Percentiles rank a stretch among this genome's conserved stretches.
Evolutionary conservation across 805 yeast species (phyloP).

Genomic region (Saccharomyces paradoxus): DNA sequence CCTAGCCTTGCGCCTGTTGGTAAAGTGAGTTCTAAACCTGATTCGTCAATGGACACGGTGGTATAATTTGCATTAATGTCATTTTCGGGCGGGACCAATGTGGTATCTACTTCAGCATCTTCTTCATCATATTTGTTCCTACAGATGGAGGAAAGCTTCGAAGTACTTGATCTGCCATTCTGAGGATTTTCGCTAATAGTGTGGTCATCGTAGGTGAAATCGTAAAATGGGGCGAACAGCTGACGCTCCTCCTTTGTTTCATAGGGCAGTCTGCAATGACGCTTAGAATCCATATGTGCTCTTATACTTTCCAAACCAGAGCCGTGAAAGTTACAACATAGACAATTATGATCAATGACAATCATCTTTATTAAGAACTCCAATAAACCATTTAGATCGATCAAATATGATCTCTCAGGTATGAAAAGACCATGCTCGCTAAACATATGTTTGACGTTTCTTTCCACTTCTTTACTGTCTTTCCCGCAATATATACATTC

Average conservation of each 20-base stretch:
- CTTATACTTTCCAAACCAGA: constrained; percentile 74
- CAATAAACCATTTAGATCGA: constrained; percentile 65
- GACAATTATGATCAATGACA: constrained; percentile 75
- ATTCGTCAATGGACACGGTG: constrained; percentile 37
- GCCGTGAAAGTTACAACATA: constrained; percentile 81
- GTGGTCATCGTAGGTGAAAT: constrained; percentile 40
- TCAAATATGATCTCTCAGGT: constrained; percentile 70
- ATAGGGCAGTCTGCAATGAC: constrained; percentile 85
- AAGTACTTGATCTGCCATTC: constrained; percentile 11
- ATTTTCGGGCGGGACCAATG: constrained; percentile 2
- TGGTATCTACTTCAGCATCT: constrained; percentile 23
- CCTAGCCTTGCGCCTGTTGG: constrained; percentile 78
- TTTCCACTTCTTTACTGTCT: constrained; percentile 45
- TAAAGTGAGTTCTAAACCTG: constrained; percentile 58
- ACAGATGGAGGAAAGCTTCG: constrained; percentile 17
- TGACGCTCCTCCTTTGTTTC: constrained; percentile 72
- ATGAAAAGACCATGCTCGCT: constrained; percentile 74
- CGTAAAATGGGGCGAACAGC: constrained; percentile 74
- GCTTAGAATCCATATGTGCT: constrained; percentile 77
- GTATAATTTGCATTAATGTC: constrained; percentile 30
- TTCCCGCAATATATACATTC: constrained; percentile 53
- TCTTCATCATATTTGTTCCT: constrained; percentile 26
- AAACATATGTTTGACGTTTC: constrained; percentile 69
- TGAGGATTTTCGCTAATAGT: constrained; percentile 44
- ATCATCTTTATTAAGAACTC: constrained; percentile 69